A percentile compares a stretch with the other conserved stretches of the same genome.
phyloP scores from a whole-genome alignment of 441 rosid species.

The Jatropha podagrica region DNA sequence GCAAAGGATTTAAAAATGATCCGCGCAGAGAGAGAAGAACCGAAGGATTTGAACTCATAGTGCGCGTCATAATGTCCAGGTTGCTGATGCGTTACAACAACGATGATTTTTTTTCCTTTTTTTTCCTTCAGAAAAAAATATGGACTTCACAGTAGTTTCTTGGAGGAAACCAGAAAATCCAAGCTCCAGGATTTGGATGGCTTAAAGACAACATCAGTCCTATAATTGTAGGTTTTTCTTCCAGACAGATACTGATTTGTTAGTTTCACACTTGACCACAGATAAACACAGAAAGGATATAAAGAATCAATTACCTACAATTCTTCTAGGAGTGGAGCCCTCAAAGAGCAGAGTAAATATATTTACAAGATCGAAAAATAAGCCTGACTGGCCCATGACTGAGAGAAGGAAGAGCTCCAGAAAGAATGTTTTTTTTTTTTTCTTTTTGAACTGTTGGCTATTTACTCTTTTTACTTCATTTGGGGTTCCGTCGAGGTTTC shows the following conservation, averaged over 20 bases:
- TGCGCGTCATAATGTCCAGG: too few relatives aligned
- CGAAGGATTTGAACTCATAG: too few relatives aligned
- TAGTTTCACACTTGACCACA: slow-evolving; percentile 20
- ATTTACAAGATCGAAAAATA: slow-evolving; percentile 46
- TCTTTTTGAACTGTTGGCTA: slow-evolving; percentile 35
- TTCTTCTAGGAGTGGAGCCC: slow-evolving; percentile 44
- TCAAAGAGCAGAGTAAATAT: slow-evolving; percentile 25
- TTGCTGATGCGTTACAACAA: not conserved
- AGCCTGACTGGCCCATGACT: slow-evolving; percentile 20
- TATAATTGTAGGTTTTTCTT: slow-evolving; percentile 14
- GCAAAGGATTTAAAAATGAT: too few relatives aligned
- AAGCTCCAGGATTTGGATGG: slow-evolving; percentile 13
- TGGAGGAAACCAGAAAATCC: not conserved
- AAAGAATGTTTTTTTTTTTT: slow-evolving; percentile 31
- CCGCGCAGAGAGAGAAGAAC: too few relatives aligned
- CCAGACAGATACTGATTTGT: slow-evolving; percentile 25
- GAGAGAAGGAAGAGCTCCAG: slow-evolving; percentile 35
- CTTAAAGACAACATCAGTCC: slow-evolving; percentile 24
- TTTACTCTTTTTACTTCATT: slow-evolving; percentile 50
- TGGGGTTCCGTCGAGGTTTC: slow-evolving; percentile 29
- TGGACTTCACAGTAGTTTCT: too few relatives aligned
- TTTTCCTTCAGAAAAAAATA: too few relatives aligned
- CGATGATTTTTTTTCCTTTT: not conserved
- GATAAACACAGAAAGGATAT: slow-evolving; percentile 27
- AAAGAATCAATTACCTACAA: slow-evolving; percentile 53